Percentiles rank a stretch among this genome's conserved stretches.
Conservation (phyloP, 805 yeast species). For the Saccharomycopsis guyanensis region DNA sequence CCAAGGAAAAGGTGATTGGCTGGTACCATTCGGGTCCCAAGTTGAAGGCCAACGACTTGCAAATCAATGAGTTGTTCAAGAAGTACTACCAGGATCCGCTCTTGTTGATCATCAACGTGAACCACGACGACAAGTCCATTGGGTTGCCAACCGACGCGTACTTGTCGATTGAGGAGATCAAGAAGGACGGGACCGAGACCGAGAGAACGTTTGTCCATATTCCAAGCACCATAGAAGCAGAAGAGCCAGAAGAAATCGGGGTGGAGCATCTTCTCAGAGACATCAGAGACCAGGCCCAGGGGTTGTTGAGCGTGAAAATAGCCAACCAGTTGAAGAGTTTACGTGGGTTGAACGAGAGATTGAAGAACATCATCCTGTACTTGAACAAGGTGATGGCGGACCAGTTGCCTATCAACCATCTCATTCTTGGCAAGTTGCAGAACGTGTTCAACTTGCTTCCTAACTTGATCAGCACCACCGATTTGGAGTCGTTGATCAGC, state of each 20-base stretch:
- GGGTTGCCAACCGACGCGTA: constrained; percentile 97
- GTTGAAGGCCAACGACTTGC: constrained; percentile 77
- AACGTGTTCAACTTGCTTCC: constrained; percentile 92
- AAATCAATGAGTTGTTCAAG: constrained; percentile 84
- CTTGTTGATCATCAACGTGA: constrained; percentile 84
- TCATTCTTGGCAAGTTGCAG: constrained; percentile 85
- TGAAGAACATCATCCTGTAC: constrained; percentile 70
- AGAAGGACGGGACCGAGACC: constrained; percentile 90
- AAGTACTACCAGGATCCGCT: constrained; percentile 76
- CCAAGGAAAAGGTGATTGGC: constrained; percentile 93
- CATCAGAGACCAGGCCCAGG: constrained; percentile 94
- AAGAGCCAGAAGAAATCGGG: constrained; percentile 98
- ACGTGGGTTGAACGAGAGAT: constrained; percentile 73
- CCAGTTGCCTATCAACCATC: constrained; percentile 80
- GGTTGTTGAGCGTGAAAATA: constrained; percentile 76
- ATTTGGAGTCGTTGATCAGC: constrained; percentile 19
- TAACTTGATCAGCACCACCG: constrained; percentile 40
- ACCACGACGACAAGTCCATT: constrained; percentile 58
- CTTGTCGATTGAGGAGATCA: constrained; percentile 87
- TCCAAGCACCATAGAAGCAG: constrained; percentile 90
- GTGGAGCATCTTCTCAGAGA: constrained; percentile 94
- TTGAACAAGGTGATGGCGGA: constrained; percentile 65
- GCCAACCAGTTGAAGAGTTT: constrained; percentile 86
- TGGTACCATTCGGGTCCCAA: constrained; percentile 99
- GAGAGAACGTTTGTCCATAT: constrained; percentile 90